These are phyloP conservation scores for Fraxinus americana DNA, from an alignment of 257 asterid genomes.

Conservation along the genomic window DNA sequence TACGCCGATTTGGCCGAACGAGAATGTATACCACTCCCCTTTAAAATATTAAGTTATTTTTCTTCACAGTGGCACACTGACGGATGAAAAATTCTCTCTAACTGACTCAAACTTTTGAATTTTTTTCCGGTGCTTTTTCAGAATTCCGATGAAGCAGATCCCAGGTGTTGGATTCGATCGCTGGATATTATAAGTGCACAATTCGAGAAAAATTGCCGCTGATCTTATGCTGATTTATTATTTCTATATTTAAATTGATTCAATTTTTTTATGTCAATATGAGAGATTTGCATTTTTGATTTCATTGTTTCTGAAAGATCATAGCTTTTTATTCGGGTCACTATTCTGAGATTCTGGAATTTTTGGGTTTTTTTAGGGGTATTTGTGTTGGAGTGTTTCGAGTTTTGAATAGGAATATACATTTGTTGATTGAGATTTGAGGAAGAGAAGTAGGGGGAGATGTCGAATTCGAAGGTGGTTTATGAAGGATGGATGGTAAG, in stretches of 20 bases:
- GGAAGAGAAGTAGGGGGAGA: slow-evolving; percentile 31
- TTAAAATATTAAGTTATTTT: not conserved
- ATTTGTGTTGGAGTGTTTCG: slow-evolving; percentile 17
- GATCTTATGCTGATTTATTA: slow-evolving; percentile 31
- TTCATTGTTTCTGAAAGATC: slow-evolving; percentile 27
- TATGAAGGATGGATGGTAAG: slow-evolving; percentile 99
- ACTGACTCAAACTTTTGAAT: not conserved
- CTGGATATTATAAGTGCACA: slow-evolving; percentile 32
- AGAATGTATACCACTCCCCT: not conserved
- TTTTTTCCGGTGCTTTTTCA: slow-evolving; percentile 16
- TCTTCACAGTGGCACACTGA: not conserved
- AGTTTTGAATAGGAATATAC: slow-evolving; percentile 9
- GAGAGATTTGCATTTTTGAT: slow-evolving; percentile 10
- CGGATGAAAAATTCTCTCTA: not conserved
- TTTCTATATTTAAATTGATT: slow-evolving; percentile 16
- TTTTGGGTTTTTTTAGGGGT: not conserved
- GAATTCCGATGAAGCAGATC: slow-evolving; percentile 50
- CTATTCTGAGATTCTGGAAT: slow-evolving; percentile 44
- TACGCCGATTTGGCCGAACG: not conserved
- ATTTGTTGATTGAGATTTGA: slow-evolving; percentile 20
- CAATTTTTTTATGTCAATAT: slow-evolving; percentile 11
- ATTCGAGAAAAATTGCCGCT: slow-evolving; percentile 25
- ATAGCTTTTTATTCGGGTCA: slow-evolving; percentile 17
- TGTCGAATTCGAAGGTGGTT: slow-evolving; percentile 87
- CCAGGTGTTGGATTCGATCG: slow-evolving; percentile 41